Evolutionary conservation across 1,284 basidiomycete genomes (phyloP), one percentile per base, ranked within the genome.

Genomic region (Neolentinus lepideus): DNA sequence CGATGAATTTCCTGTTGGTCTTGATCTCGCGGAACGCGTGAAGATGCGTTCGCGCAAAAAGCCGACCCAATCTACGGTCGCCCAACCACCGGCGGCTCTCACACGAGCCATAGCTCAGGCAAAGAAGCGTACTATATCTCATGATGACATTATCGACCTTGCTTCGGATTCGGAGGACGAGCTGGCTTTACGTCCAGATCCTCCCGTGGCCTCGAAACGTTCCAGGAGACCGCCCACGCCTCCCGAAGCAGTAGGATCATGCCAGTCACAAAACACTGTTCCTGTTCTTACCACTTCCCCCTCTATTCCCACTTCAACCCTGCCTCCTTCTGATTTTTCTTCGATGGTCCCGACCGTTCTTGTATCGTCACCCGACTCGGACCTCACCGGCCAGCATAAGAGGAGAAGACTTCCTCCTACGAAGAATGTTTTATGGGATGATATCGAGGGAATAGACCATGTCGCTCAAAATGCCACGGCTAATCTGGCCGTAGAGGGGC

Each of bases 151-250:
- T 21, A 50, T 50, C 22, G 27, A 26, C 6, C 47, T 50, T 26
- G 27, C 47, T 29, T 50, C 47, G 9, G 47, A 50, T 50, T 50
- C 47, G 4, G 47, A 50, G 12, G 47, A 50, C 47, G 47, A 50
- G 22, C 22, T 50, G 24, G 22, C 47, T 25, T 50, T 50, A 11
- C 12, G 12, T 8, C 27, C 47, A 4, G 27, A 6, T 21, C 24
- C 21, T 16, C 11, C 6, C 16, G 47, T 21, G 47, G 22, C 27
- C 47, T 21, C 38, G 38, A 43, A 10, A n/a, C 21, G 4, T 11
- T 22, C 24, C 9, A 50, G 24, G 16, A 25, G 14, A 8, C 8
- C 47, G 11, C 24, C 25, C 27, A 14, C 47, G 6, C 11, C 22
- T 25, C 16, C 22, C n/a, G 47, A 21, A 21, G 27, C 11, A 26